phyloP scores from a whole-genome alignment of 1,284 basidiomycete species.

The Pseudozyma flocculosa region DNA sequence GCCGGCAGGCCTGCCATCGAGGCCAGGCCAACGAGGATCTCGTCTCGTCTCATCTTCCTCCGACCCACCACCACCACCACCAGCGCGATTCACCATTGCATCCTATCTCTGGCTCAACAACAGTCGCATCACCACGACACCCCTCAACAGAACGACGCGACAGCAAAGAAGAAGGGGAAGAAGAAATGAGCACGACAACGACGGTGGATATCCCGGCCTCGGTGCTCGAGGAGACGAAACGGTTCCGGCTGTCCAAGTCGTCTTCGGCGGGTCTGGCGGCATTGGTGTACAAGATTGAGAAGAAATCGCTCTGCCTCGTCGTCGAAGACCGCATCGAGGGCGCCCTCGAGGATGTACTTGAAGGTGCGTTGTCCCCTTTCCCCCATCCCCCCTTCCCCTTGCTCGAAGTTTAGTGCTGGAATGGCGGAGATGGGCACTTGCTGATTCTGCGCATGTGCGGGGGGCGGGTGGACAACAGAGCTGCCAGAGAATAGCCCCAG shows the following conservation, averaged over 20 bases:
- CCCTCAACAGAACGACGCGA: too few species aligned
- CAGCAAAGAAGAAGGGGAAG: too few species aligned
- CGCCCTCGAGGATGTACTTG: slow-evolving; percentile 42
- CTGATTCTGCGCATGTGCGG: too few species aligned
- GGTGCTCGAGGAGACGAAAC: slow-evolving; percentile 25
- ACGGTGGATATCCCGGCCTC: slow-evolving; percentile 50
- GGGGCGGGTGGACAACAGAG: too few species aligned
- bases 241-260: slow-evolving; percentile 42
- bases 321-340: slow-evolving; percentile 47
- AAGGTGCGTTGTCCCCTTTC: slow-evolving; percentile 20
- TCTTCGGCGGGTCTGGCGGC: slow-evolving; percentile 24
- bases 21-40: too few species aligned
- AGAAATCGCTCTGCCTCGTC: slow-evolving; percentile 36
- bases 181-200: slow-evolving; percentile 7
- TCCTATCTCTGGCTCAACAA: too few species aligned
- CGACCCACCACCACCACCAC: background rate
- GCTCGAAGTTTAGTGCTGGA: background rate
- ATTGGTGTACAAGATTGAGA: slow-evolving; percentile 52
- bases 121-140: too few species aligned
- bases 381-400: background rate
- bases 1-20: too few species aligned
- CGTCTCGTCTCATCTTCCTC: background rate
- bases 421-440: too few species aligned
- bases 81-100: background rate
- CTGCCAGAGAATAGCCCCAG: slow-evolving; percentile 85